Conservation (phyloP, 2,329 filamentous ascomycete genomes). For the Botryosphaeria dothidea region DNA sequence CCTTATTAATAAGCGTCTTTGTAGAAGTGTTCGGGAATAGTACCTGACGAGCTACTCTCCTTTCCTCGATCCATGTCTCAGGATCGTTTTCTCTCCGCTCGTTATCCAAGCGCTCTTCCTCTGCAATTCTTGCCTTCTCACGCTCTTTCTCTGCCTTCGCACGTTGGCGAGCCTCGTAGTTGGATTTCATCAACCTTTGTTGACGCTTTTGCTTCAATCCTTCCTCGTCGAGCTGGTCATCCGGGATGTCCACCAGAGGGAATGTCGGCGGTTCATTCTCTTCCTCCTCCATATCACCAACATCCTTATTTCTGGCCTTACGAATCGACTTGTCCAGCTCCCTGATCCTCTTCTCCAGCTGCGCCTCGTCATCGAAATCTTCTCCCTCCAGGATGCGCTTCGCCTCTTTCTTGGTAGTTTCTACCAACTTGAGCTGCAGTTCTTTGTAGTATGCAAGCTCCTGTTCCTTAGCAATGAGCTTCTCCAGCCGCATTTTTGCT, state of each 20-base stretch:
- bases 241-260: slow-evolving; percentile 82
- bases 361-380: slow-evolving; percentile 87
- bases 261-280: slow-evolving; percentile 79
- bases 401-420: slow-evolving; percentile 84
- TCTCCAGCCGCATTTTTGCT: slow-evolving; percentile 94
- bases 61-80: slow-evolving; percentile 83
- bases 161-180: slow-evolving; percentile 88
- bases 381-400: slow-evolving; percentile 83
- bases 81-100: slow-evolving; percentile 83
- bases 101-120: slow-evolving; percentile 80
- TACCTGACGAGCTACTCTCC: slow-evolving; percentile 67
- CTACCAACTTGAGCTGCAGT: slow-evolving; percentile 68
- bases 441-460: slow-evolving; percentile 93
- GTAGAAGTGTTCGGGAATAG: background rate
- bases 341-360: slow-evolving; percentile 79
- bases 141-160: slow-evolving; percentile 95
- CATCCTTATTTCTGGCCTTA: slow-evolving; percentile 88
- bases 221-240: slow-evolving; percentile 91
- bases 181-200: slow-evolving; percentile 90
- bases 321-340: slow-evolving; percentile 90
- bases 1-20: slow-evolving; percentile 15
- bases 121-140: slow-evolving; percentile 80
- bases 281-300: slow-evolving; percentile 78
- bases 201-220: slow-evolving; percentile 89
- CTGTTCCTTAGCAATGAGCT: slow-evolving; percentile 92